Percentiles rank a stretch among this genome's conserved stretches.
phyloP scores from a whole-genome alignment of 306 rosid genomes.

The Echinosophora koreensis region DNA sequence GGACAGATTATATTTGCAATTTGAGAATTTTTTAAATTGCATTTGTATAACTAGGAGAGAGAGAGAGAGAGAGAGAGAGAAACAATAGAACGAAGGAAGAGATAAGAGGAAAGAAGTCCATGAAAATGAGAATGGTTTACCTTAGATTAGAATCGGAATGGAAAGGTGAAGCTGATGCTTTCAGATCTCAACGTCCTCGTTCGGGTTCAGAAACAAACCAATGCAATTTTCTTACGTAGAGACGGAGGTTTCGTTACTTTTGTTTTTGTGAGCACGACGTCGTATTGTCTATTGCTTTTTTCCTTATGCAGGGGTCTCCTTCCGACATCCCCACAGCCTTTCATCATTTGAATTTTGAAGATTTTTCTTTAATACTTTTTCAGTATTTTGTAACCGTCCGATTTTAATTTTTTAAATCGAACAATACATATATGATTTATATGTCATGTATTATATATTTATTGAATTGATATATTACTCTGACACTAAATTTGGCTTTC shows the following conservation, averaged over 20 bases:
- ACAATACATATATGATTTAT: no score
- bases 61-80: no score
- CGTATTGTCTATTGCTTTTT: not conserved
- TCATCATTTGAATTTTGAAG: no score
- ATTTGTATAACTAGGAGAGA: not conserved
- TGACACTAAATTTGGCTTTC: no score
- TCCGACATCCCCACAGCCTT: no score
- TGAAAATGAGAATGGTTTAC: not conserved
- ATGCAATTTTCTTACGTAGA: not conserved
- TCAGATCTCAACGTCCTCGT: not conserved
- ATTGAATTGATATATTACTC: no score
- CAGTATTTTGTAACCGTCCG: no score
- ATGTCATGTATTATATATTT: no score
- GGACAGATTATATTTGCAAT: not conserved
- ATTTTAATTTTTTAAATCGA: no score
- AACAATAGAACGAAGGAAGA: not conserved
- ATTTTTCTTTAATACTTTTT: no score
- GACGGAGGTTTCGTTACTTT: not conserved
- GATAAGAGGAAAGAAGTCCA: not conserved
- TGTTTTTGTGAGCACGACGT: not conserved
- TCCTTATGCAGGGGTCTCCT: no score
- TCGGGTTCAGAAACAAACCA: not conserved
- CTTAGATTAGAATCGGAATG: not conserved
- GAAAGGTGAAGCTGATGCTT: not conserved
- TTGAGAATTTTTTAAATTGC: conserved; percentile 8